Base-by-base conservation (phyloP, 2,329 filamentous ascomycete genomes). In the Aspergillus sp. region DNA sequence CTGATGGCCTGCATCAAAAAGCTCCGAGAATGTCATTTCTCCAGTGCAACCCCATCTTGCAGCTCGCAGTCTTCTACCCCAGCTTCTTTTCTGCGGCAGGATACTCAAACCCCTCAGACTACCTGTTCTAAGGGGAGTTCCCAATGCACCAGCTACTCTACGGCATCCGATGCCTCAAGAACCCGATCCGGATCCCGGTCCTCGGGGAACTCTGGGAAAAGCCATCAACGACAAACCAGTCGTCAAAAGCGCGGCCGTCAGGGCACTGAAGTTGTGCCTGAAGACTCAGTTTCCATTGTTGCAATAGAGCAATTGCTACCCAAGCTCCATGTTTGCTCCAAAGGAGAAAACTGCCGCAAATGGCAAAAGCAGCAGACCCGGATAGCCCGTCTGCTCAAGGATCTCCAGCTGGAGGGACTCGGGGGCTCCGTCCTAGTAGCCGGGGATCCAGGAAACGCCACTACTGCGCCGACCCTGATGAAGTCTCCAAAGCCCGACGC, bases 251-350 rank as follows among this genome's bases (percentile, higher is more conserved):
- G 26, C 3, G 26, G 26, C 7, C 34, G 63, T n/a, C 57, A 62
- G 9, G 56, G 58, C 4, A 57, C 49, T 0, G 51, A 61, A 22
- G n/a, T 62, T 32, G 55, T 53, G 0, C 91, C 91, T 2, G 83
- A 36, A 15, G 34, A 15, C 0, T 79, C 4, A 73, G 74, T 0
- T 86, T 96, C 91, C 3, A 96, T 96, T 65, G 91, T 96, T 39
- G 91, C 90, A 41, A 96, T 96, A 62, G 91, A 96, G 76, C 91
- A 96, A 73, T 82, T 95, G 56, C 85, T 96, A 55, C 91, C 92
- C n/a, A 93, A 92, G 76, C 88, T 89, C 39, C 92, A 96, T 76
- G 84, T 85, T 61, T 96, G 92, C 76, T 85, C 86, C 55, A 96
- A 96, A 74, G 92, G 92, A 52, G 90, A 95, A 73, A 88, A 90